A percentile compares a stretch with the other conserved stretches of the same genome.
Conservation (phyloP, 176 grass and related monocot genomes). For the Bothriochloa decipiens region DNA sequence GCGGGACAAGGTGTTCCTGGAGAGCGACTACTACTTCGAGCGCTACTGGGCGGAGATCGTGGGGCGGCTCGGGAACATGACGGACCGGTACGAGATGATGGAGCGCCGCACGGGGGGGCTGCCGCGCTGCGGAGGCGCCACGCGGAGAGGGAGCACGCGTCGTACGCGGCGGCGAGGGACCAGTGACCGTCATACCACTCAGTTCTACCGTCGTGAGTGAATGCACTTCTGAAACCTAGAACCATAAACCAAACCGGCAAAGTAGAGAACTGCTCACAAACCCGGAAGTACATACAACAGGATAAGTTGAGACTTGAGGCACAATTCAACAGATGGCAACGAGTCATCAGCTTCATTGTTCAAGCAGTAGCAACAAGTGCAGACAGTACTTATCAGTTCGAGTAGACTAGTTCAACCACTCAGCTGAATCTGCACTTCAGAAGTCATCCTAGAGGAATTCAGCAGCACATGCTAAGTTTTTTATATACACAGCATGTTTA, state of each 20-base stretch:
- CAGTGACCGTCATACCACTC: no score
- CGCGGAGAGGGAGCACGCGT: constrained; percentile 51
- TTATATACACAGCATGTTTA: constrained; percentile 11
- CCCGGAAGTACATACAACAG: neutral
- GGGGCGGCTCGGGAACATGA: constrained; percentile 57
- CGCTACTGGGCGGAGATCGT: constrained; percentile 94
- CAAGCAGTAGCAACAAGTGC: constrained; percentile 6
- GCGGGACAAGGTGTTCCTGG: constrained; percentile 71
- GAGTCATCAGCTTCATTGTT: neutral
- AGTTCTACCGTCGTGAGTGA: neutral
- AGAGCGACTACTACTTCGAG: constrained; percentile 75
- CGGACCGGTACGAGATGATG: constrained; percentile 56
- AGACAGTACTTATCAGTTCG: constrained; percentile 2
- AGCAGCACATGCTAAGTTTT: constrained; percentile 2
- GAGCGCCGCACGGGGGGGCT: constrained; percentile 47
- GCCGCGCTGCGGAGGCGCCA: constrained; percentile 53
- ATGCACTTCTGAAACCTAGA: neutral
- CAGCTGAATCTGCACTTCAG: constrained; percentile 13
- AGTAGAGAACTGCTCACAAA: neutral
- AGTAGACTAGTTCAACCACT: constrained; percentile 30
- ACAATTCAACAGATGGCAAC: neutral
- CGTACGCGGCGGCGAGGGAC: constrained; percentile 46
- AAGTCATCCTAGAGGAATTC: constrained; percentile 14
- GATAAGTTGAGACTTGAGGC: neutral
- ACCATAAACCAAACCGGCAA: neutral